Percentiles rank a stretch among this genome's conserved stretches.
Evolutionary conservation across 2,329 filamentous ascomycete species (phyloP).

Genomic region (Hymenoscyphus repandus): DNA sequence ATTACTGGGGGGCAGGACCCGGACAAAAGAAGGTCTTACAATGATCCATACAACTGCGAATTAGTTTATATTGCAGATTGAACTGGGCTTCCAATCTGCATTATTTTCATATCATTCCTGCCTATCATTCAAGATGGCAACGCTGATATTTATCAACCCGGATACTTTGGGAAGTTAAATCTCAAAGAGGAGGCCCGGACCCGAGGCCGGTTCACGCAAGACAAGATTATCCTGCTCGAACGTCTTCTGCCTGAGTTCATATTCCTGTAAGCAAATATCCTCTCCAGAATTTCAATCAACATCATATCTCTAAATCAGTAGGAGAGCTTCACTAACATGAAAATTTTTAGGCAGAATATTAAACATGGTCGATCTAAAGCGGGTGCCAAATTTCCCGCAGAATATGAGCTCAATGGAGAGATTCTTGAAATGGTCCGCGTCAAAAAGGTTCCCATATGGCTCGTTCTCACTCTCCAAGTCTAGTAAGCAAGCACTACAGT

Average conservation of each 20-base stretch:
- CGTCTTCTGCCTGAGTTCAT: background rate
- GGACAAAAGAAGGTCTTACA: too few relatives aligned
- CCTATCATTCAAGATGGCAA: background rate
- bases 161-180: background rate
- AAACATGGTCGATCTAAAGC: background rate
- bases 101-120: background rate
- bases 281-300: background rate
- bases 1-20: too few relatives aligned
- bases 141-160: background rate
- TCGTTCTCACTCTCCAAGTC: slow-evolving; percentile 6
- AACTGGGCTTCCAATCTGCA: background rate
- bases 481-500: background rate
- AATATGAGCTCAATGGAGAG: slow-evolving; percentile 4
- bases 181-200: background rate
- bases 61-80: slow-evolving; percentile 3
- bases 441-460: slow-evolving; percentile 6
- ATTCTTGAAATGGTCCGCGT: slow-evolving; percentile 1
- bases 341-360: background rate
- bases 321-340: background rate
- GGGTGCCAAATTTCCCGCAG: background rate
- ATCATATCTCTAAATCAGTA: background rate
- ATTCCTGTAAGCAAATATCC: slow-evolving; percentile 1
- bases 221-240: background rate
- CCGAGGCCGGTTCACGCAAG: background rate
- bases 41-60: slow-evolving; percentile 4